Base-by-base conservation (phyloP, 148 eudicot genomes). In the Rhododendron henanense region DNA sequence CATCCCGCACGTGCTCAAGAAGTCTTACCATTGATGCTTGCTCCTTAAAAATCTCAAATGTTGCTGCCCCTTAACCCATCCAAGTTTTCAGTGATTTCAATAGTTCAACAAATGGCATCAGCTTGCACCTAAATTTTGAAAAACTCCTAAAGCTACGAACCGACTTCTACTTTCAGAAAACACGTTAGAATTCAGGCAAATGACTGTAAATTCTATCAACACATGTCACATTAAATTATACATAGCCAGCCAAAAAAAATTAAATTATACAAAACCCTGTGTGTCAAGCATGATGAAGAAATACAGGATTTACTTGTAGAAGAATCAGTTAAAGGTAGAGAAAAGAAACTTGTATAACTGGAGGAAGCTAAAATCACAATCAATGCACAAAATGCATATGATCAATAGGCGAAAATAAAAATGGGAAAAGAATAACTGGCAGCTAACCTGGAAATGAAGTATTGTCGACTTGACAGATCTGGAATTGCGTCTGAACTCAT, bases 391-490 rank as follows among this genome's bases (percentile, higher is more conserved):
- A 41, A 79, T 61, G 15, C 31, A 48, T 23, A 86, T 9, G 23
- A 19, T 23, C 57, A 23, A 1, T 6, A 48, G 53, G 18, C 8
- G 41, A 53, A 2, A 23, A 15, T 28, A 23, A 48, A 82, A 10
- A 28, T 44, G 41, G 39, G 13, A 15, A 74, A 53, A 69, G 33
- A 19, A 25, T 25, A 51, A 55, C 61, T 55, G 48, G 9, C 37
- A 71, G 33, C 81, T 45, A 67, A 95, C 98, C 98, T 95, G 98
- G 85, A 95, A 95, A 89, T 95, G 98, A 81, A 93, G 92, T 79
- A 95, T 95, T 10, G 96, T 94, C 2, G 98, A 92, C 85, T 90
- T 95, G 76, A 92, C 98, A 51, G 98, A 93, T 89, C 97, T 91
- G 81, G 94, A 92, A 85, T 94, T 95, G 78, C 92, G 92, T 88